A percentile compares a stretch with the other conserved stretches of the same genome.
Conservation (phyloP, 345 rosid species). For the Hibiscus tridactylites region DNA sequence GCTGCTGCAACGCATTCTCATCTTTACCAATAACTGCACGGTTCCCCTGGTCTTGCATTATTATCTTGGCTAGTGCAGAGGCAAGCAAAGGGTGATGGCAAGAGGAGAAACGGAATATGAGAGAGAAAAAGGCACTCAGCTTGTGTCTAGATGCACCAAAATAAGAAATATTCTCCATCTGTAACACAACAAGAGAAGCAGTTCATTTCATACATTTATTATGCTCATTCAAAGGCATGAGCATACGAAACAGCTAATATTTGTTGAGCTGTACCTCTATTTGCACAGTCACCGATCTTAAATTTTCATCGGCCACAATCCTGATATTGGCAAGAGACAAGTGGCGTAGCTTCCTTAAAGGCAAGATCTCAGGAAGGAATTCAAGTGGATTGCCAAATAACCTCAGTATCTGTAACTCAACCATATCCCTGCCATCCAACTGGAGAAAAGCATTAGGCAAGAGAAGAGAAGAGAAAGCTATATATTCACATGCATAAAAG, state of each 20-base stretch:
- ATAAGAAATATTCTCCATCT: slow-evolving; percentile 91
- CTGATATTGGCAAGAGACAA: slow-evolving; percentile 88
- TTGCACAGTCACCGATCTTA: slow-evolving; percentile 83
- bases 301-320: slow-evolving; percentile 81
- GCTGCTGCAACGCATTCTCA: slow-evolving; percentile 98
- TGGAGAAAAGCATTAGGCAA: slow-evolving; percentile 32
- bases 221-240: slow-evolving; percentile 10
- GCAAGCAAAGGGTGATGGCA: slow-evolving; percentile 98
- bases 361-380: slow-evolving; percentile 94
- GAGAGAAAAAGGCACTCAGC: slow-evolving; percentile 82
- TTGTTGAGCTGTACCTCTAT: slow-evolving; percentile 54
- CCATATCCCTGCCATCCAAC: slow-evolving; percentile 75
- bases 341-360: slow-evolving; percentile 81
- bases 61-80: slow-evolving; percentile 88
- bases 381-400: slow-evolving; percentile 98
- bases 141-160: slow-evolving; percentile 84
- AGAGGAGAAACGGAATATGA: slow-evolving; percentile 93
- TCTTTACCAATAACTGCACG: slow-evolving; percentile 87
- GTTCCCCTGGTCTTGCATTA: slow-evolving; percentile 86
- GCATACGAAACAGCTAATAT: slow-evolving; percentile 7
- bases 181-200: slow-evolving; percentile 23
- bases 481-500: slow-evolving; percentile 11
- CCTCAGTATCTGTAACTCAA: slow-evolving; percentile 73
- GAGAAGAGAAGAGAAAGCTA: slow-evolving; percentile 23
- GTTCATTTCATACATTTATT: neutral